Evolutionary conservation across 106 monocot genomes (phyloP).

Genomic region (Dendrobium huoshanense): DNA sequence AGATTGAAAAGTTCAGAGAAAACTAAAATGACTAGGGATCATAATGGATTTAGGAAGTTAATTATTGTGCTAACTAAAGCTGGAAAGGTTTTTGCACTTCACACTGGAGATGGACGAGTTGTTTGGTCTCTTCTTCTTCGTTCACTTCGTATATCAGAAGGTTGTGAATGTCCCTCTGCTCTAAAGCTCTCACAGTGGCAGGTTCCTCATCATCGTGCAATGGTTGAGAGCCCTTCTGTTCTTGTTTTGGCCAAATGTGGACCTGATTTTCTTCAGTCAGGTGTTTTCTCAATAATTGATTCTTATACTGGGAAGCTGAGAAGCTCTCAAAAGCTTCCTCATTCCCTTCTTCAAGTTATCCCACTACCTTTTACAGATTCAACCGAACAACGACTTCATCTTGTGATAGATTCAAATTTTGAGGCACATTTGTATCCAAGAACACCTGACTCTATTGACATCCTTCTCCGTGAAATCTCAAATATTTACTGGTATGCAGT

Average conservation of each 20-base stretch:
- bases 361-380: slow-evolving; percentile 72
- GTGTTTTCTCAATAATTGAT: slow-evolving; percentile 72
- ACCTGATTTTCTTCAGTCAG: slow-evolving; percentile 32
- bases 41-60: slow-evolving; percentile 94
- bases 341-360: slow-evolving; percentile 69
- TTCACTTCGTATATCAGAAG: slow-evolving; percentile 35
- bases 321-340: slow-evolving; percentile 39
- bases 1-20: slow-evolving; percentile 79
- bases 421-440: slow-evolving; percentile 85
- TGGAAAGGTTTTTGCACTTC: slow-evolving; percentile 87
- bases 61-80: slow-evolving; percentile 78
- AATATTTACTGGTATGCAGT: slow-evolving; percentile 71
- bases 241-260: slow-evolving; percentile 82
- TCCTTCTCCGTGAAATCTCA: slow-evolving; percentile 46
- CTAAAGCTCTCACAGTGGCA: slow-evolving; percentile 79
- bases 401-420: slow-evolving; percentile 67
- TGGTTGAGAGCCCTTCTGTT: slow-evolving; percentile 88
- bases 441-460: slow-evolving; percentile 44
- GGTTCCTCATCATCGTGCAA: slow-evolving; percentile 86
- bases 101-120: slow-evolving; percentile 95
- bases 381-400: slow-evolving; percentile 78
- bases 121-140: slow-evolving; percentile 83
- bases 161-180: slow-evolving; percentile 43
- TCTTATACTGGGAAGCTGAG: slow-evolving; percentile 75
- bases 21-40: slow-evolving; percentile 94